Conservation (phyloP, 495 filamentous ascomycete species). For the Xylaria nigripes region DNA sequence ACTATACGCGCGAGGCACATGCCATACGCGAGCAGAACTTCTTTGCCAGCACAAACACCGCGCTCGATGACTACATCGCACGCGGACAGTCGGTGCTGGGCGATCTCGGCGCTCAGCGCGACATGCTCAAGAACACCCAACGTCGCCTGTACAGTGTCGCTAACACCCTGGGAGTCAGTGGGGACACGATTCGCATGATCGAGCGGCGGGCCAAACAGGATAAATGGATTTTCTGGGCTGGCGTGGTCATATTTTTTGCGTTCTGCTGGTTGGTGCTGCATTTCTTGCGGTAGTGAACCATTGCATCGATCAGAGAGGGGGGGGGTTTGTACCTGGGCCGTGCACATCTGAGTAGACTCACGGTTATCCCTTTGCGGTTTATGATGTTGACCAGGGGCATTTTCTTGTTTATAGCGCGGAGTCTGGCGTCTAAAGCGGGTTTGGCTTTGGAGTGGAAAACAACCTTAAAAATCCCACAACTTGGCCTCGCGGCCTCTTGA, state of each 20-base stretch:
- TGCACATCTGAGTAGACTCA: too few relatives aligned
- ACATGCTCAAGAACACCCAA: slow-evolving; percentile 92
- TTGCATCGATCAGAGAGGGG: too few relatives aligned
- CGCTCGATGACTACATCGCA: slow-evolving; percentile 90
- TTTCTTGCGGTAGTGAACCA: slow-evolving; percentile 76
- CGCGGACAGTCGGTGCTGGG: slow-evolving; percentile 81
- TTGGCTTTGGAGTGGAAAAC: slow-evolving; percentile 1
- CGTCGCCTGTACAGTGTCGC: slow-evolving; percentile 82
- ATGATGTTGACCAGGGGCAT: slow-evolving; percentile 1
- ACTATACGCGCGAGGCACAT: slow-evolving; percentile 65
- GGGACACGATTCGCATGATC: slow-evolving; percentile 94
- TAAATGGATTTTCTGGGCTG: slow-evolving; percentile 94
- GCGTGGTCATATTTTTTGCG: slow-evolving; percentile 78
- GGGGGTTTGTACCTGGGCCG: too few relatives aligned
- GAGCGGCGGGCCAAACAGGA: slow-evolving; percentile 87
- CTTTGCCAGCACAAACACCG: slow-evolving; percentile 64
- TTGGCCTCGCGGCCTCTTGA: neutral
- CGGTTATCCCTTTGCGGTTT: too few relatives aligned
- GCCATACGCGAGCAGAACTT: slow-evolving; percentile 89
- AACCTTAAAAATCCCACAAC: neutral
- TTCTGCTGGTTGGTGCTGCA: slow-evolving; percentile 89
- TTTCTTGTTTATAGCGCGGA: slow-evolving; percentile 8
- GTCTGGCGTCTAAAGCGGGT: slow-evolving; percentile 1
- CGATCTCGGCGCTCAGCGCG: slow-evolving; percentile 81
- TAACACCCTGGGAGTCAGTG: slow-evolving; percentile 86